Base-by-base conservation (phyloP, 495 filamentous ascomycete genomes). In the Xylaria bambusicola region DNA sequence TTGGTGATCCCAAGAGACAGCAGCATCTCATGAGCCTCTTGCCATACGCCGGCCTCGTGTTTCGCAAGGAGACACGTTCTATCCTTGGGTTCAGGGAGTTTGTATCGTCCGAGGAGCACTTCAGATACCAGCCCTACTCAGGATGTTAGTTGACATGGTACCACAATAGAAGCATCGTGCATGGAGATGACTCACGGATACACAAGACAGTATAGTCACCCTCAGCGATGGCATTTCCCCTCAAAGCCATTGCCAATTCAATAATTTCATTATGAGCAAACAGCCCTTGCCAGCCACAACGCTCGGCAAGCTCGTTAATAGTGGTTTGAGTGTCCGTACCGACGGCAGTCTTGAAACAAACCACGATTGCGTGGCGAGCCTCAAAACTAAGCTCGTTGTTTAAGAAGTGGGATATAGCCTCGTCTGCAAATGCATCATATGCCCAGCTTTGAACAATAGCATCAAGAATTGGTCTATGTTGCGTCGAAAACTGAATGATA, bases 401-500 rank as follows among this genome's bases (percentile, higher is more conserved):
- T 0, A 31, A 1, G 40, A 64, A 64, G 18, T 48, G 15, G 5
- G 17, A 8, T 8, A 56, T 63, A 6, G 69, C 59, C 4, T 66
- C 56, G 13, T 62, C 31, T 27, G 63, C 57, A 21, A 64, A 74
- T 4, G 68, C 62, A 29, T 74, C 64, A 18, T 75, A 60, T 9
- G 74, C 73, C 18, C 57, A 46, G 6, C 61, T 61, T 18, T 71
- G 61, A 8, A 69, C 68, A 0, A 75, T 7, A 1, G 70, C 66
- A 26, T 70, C 67, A 26, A 72, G 29, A 1, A 77, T 72, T 6
- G 70, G 73, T 3, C 61, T 49, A 17, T 75, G 71, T 40, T 77
- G 74, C 3, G 70, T 75, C 18, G 68, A 57, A 51, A 75, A 75
- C 27, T 56, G 49, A 17, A 77, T 68, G 15, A 74, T 70, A 0